Evolutionary conservation across 1,139 yeast species (phyloP), one percentile per base, ranked within the genome.

Genomic region (Pneumocystis jirovecii): DNA sequence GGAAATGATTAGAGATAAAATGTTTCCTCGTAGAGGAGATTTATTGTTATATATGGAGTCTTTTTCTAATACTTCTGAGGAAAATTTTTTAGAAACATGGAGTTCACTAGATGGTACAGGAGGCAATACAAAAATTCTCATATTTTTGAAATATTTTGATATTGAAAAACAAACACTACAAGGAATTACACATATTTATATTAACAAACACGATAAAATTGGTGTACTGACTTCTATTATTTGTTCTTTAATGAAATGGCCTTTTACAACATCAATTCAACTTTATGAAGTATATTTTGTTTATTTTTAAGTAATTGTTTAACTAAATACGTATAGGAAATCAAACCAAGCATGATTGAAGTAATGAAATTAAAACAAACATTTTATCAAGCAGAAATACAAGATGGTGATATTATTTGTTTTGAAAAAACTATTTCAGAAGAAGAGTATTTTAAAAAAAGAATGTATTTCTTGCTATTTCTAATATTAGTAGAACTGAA

Each of bases 381-480:
- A 0, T 82, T 86, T 69, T 83, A 81, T 68, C 81, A 83, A 68
- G 79, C 83, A 56, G 97, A 90, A 72, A 75, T 91, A 56, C 80
- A 81, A 21, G 85, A 82, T 69, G 97, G 97, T 69, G 97, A 90
- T 73, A 87, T 91, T 31, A 75, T 91, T 19, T 79, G 87, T 39
- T 81, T 87, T 64, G 86, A 86, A 66, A 73, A 74, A 60, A 72
- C 74, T 4, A 66, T 69, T 0, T 62, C 70, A 3, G 74, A 70
- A 3, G 70, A 68, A 8, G 63, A 69, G 25, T 63, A 68, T 65
- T 70, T 63, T 68, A 68, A 63, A 40, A 40, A 17, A 70, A 70
- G 68, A 71, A 70, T 1, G 62, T 65, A 1, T 69, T 68, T n/a
- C 76, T 76, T 70, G 25, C 74, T 73, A 68, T 63, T 25, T 25